Evolutionary conservation across 2,329 filamentous ascomycete species (phyloP), one percentile per base, ranked within the genome.

Genomic region (Phyllosticta ampelicida): DNA sequence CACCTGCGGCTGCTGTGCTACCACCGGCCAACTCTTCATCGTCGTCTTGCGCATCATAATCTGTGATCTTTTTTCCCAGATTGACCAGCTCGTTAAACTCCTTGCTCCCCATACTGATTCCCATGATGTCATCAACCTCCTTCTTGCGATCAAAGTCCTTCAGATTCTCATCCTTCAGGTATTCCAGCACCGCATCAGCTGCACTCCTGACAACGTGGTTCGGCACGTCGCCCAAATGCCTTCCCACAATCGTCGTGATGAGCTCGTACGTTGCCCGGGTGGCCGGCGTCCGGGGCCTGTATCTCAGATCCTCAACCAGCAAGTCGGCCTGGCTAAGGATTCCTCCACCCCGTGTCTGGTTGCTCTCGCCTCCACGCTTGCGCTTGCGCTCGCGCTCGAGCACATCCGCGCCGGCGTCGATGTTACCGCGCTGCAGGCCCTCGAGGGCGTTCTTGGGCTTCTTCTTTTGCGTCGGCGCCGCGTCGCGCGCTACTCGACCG

Each of bases 121-220:
- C 94, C 49, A 99, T 74, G 60, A 97, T 84, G 63, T 97, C 94
- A 66, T 99, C 94, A 50, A 97, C 84, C 71, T 96, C 90, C 74
- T 91, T 96, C 78, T 99, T 99, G 78, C 95, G 96, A 71, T 99
- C 94, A 61, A 95, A 89, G 70, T 99, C 94, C 72, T 97, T 97
- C 76, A 96, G 78, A 62, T 91, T 87, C 62, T 96, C 91, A 65
- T 97, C 91, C 73, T 99, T 99, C 51, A 99, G 77, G 62, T 87
- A 90, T 70, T 99, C 94, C 56, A 99, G 73, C 2, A 91, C 85
- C 2, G 89, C 90, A 71, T 99, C 94, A 13, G 94, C 92, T 16
- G 94, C 95, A 73, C 94, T 99, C 65, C 90, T 84, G 51, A 95
- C 90, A 56, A 95, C 86, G 68, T 95, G 89, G 63, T 95, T 88